Evolutionary conservation across 2,329 filamentous ascomycete species (phyloP).

Genomic region (Fusarium xylarioides): DNA sequence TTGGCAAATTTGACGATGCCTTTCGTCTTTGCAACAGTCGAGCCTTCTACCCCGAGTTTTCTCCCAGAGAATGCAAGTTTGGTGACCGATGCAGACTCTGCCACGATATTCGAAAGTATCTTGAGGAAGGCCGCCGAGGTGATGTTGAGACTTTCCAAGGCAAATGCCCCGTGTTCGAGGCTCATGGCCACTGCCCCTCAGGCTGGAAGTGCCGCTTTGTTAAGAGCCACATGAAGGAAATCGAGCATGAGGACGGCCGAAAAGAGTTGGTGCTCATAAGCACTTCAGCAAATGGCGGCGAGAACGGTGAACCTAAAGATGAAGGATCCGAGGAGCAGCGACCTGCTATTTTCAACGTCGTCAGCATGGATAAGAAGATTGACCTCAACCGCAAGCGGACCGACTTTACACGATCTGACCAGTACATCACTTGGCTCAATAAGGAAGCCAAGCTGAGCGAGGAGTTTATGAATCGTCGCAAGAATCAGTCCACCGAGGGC

Average conservation of each 20-base stretch:
- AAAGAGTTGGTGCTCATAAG: conserved; percentile 79
- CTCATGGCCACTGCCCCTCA: conserved; percentile 77
- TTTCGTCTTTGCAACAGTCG: conserved; percentile 81
- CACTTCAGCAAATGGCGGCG: conserved; percentile 40
- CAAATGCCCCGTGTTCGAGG: conserved; percentile 83
- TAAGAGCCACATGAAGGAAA: conserved; percentile 84
- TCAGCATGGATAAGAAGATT: conserved; percentile 75
- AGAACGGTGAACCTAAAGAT: conserved; percentile 45
- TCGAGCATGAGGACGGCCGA: conserved; percentile 78
- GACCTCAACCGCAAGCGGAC: conserved; percentile 77
- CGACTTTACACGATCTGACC: conserved; percentile 76
- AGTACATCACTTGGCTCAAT: conserved; percentile 81
- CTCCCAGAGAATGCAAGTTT: conserved; percentile 77
- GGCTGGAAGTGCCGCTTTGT: conserved; percentile 97
- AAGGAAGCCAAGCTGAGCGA: conserved; percentile 60
- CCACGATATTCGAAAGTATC: conserved; percentile 87
- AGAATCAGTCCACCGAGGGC: conserved; percentile 55
- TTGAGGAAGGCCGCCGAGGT: conserved; percentile 81
- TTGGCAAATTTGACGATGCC: conserved; percentile 81
- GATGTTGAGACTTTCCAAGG: conserved; percentile 81
- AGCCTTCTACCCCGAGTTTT: conserved; percentile 79
- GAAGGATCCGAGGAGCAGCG: conserved; percentile 61
- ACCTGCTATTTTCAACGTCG: conserved; percentile 78
- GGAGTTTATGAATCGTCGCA: conserved; percentile 52
- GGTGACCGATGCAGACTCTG: conserved; percentile 83